Conservation (phyloP, 208 protist genomes). For the Crithidia sp. region DNA sequence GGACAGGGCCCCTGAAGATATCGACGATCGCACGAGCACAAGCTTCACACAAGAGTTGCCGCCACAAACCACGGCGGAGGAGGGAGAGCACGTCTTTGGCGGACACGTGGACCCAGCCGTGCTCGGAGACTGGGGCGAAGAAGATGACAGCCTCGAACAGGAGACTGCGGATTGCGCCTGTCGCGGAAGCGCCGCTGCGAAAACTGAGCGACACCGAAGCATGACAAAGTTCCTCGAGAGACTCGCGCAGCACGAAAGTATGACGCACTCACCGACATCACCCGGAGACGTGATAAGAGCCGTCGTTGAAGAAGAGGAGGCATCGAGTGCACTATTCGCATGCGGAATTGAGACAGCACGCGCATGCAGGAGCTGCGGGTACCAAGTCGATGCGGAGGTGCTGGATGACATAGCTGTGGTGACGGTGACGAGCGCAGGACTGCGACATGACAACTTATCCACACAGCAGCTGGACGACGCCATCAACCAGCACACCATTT, state of each 20-base stretch:
- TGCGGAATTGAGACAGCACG: not conserved
- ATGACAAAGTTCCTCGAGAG: too few relatives aligned
- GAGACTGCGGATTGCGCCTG: too few relatives aligned
- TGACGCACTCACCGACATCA: not conserved
- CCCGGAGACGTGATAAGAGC: not conserved
- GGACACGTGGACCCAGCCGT: not conserved
- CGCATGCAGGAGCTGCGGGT: not conserved
- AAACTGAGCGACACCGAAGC: too few relatives aligned
- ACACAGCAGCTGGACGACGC: not conserved
- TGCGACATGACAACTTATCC: not conserved
- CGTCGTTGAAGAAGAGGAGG: not conserved
- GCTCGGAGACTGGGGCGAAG: not conserved
- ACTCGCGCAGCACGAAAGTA: too few relatives aligned
- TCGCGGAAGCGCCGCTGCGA: too few relatives aligned
- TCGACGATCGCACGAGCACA: not conserved
- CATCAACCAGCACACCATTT: not conserved
- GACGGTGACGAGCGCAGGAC: not conserved
- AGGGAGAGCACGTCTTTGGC: not conserved
- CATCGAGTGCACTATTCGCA: not conserved
- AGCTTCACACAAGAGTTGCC: not conserved
- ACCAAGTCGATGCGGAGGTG: not conserved
- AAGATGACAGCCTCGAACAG: not conserved
- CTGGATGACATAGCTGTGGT: not conserved
- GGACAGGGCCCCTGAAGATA: not conserved
- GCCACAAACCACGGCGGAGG: not conserved